These are phyloP conservation scores for Epithemia pelagica DNA, from an alignment of 108 stramenopile species.

Conservation along the genomic window DNA sequence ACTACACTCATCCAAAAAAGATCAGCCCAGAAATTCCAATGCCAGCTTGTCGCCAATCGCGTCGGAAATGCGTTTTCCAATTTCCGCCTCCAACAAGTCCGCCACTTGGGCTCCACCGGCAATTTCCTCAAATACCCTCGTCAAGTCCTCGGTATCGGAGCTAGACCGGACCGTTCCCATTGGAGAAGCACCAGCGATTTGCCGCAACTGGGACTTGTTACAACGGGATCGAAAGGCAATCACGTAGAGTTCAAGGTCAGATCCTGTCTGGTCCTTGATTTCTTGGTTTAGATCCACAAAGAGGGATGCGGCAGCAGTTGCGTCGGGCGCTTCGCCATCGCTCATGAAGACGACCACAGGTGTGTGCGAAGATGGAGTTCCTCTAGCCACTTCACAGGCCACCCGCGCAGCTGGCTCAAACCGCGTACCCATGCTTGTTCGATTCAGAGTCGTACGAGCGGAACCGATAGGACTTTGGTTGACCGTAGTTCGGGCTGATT, in stretches of 20 bases:
- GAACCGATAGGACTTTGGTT: background rate
- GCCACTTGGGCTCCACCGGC: background rate
- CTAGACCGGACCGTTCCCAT: background rate
- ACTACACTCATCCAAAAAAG: no score
- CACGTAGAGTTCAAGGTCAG: slow-evolving; percentile 48
- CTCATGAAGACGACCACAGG: slow-evolving; percentile 60
- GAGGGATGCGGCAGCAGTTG: slow-evolving; percentile 22
- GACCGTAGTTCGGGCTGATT: slow-evolving; percentile 26
- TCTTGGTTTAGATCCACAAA: background rate
- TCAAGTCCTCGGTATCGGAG: background rate
- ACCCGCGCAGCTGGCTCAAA: background rate
- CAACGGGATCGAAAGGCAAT: slow-evolving; percentile 43
- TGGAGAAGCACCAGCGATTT: slow-evolving; percentile 25
- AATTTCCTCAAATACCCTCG: background rate
- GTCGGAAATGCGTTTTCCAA: slow-evolving; percentile 46
- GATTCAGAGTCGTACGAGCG: background rate
- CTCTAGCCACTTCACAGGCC: background rate
- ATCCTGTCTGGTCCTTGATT: background rate
- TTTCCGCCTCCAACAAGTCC: slow-evolving; percentile 26
- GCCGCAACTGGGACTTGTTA: slow-evolving; percentile 27
- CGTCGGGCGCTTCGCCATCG: slow-evolving; percentile 41
- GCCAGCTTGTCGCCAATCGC: slow-evolving; percentile 45
- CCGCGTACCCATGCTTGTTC: background rate
- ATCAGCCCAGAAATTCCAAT: slow-evolving; percentile 30
- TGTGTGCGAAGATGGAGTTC: slow-evolving; percentile 29